These are phyloP conservation scores for Orychophragmus violaceus DNA, from an alignment of 345 rosid genomes.

Conservation along the genomic window DNA sequence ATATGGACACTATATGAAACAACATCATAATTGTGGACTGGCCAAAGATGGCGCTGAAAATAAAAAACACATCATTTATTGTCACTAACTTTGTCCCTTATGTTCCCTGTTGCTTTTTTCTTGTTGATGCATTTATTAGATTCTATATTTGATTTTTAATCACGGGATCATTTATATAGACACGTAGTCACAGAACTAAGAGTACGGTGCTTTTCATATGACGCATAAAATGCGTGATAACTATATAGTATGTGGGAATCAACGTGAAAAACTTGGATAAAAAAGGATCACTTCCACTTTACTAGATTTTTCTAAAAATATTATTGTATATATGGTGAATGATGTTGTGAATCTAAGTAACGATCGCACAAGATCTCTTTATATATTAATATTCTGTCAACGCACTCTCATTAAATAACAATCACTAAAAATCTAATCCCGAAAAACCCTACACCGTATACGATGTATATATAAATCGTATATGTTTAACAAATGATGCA, in stretches of 20 bases:
- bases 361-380: constrained; percentile 20
- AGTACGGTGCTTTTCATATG: constrained; percentile 25
- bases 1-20: neutral
- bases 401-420: constrained; percentile 9
- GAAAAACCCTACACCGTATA: constrained; percentile 1
- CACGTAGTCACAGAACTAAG: constrained; percentile 19
- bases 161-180: constrained; percentile 10
- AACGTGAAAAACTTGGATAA: constrained; percentile 31
- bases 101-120: constrained; percentile 24
- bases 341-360: constrained; percentile 23
- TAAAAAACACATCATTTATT: constrained; percentile 26
- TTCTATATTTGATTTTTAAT: neutral
- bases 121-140: constrained; percentile 21
- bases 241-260: constrained; percentile 18
- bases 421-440: constrained; percentile 2
- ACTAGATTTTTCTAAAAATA: constrained; percentile 10
- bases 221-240: constrained; percentile 27
- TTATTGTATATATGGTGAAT: constrained; percentile 15
- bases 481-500: neutral
- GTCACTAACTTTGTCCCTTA: constrained; percentile 28
- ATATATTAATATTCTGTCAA: constrained; percentile 30
- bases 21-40: constrained; percentile 30
- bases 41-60: constrained; percentile 24
- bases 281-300: constrained; percentile 25
- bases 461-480: neutral